These are phyloP conservation scores for Thermochaetoides thermophila DNA, from an alignment of 495 filamentous ascomycete genomes.

Conservation along the genomic window DNA sequence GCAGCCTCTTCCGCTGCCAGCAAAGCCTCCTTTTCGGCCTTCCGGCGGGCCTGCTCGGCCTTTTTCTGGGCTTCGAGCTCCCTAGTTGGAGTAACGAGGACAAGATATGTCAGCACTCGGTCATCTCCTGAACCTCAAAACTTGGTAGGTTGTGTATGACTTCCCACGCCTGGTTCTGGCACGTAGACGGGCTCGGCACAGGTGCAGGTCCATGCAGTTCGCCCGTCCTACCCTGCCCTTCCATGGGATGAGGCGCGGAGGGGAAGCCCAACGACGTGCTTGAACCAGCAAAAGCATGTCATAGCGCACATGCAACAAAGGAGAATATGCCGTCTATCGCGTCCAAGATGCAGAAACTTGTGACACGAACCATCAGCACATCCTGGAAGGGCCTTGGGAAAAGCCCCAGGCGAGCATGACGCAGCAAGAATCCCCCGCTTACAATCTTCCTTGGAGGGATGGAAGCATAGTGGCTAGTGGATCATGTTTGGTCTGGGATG, in stretches of 20 bases:
- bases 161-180: too few species aligned
- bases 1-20: constrained; percentile 75
- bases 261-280: too few species aligned
- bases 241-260: too few species aligned
- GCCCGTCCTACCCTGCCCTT: too few species aligned
- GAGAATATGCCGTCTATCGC: not conserved
- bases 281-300: not conserved
- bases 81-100: constrained; percentile 25
- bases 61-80: constrained; percentile 78
- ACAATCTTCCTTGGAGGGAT: too few species aligned
- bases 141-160: too few species aligned
- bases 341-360: not conserved
- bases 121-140: not conserved
- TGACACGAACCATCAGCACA: not conserved
- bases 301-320: not conserved
- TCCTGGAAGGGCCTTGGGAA: not conserved
- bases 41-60: constrained; percentile 70
- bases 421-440: constrained; percentile 1
- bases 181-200: too few species aligned
- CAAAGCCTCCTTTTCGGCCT: constrained; percentile 71
- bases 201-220: not conserved
- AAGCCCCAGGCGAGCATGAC: too few species aligned
- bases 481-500: too few species aligned
- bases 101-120: constrained; percentile 6
- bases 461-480: too few species aligned